Evolutionary conservation across 805 yeast genomes (phyloP).

Genomic region (Spathaspora gorwiae): DNA sequence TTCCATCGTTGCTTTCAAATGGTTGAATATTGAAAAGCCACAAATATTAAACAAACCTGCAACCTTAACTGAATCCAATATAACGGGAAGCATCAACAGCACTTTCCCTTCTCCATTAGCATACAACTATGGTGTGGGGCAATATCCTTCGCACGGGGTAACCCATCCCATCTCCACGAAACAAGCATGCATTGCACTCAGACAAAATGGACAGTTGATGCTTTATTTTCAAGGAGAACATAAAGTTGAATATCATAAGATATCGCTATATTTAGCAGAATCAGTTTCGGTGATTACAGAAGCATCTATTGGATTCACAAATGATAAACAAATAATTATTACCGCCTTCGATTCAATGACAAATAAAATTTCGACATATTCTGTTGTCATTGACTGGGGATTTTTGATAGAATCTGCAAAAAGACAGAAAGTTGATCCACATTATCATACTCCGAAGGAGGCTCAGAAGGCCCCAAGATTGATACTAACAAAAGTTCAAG

Average conservation of each 20-base stretch:
- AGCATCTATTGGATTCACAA: constrained; percentile 52
- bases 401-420: constrained; percentile 44
- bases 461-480: constrained; percentile 39
- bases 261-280: constrained; percentile 25
- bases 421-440: constrained; percentile 43
- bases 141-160: constrained; percentile 55
- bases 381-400: constrained; percentile 53
- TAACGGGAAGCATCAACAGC: not conserved
- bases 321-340: constrained; percentile 43
- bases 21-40: constrained; percentile 74
- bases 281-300: constrained; percentile 15
- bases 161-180: constrained; percentile 65
- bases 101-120: constrained; percentile 11
- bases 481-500: constrained; percentile 26
- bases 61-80: constrained; percentile 16
- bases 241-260: constrained; percentile 51
- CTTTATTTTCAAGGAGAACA: constrained; percentile 64
- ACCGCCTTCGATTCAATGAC: constrained; percentile 36
- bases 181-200: constrained; percentile 65
- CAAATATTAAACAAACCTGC: constrained; percentile 61
- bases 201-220: constrained; percentile 57
- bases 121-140: constrained; percentile 56
- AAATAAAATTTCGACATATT: constrained; percentile 36
- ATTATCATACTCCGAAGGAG: constrained; percentile 46
- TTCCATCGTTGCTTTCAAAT: constrained; percentile 48